phyloP scores from a whole-genome alignment of 1,284 basidiomycete genomes.

The Exsudoporus floridanus region DNA sequence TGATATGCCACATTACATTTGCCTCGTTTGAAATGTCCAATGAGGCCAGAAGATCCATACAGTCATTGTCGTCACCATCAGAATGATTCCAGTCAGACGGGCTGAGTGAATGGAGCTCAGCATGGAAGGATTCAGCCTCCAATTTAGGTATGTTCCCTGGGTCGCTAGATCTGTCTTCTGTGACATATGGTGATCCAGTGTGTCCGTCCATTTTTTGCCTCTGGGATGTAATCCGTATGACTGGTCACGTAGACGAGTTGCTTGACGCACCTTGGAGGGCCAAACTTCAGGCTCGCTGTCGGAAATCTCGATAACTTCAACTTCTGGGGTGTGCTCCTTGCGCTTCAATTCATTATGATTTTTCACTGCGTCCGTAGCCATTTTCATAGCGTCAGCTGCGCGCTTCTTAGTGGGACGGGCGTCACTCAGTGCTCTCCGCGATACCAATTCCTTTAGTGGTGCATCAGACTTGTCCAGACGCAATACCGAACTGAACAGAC shows the following conservation, averaged over 20 bases:
- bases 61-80: constrained; percentile 28
- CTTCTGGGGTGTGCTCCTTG: constrained; percentile 17
- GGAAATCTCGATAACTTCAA: constrained; percentile 31
- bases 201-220: constrained; percentile 18
- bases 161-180: not conserved
- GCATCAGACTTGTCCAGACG: constrained; percentile 7
- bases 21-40: constrained; percentile 33
- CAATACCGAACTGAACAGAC: constrained; percentile 11
- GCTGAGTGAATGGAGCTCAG: constrained; percentile 1
- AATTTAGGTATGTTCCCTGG: not conserved
- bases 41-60: constrained; percentile 23
- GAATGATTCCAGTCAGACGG: not conserved
- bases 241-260: not conserved
- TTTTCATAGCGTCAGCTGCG: constrained; percentile 18
- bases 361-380: constrained; percentile 13
- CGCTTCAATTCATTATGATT: constrained; percentile 22
- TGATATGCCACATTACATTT: constrained; percentile 21
- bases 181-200: not conserved
- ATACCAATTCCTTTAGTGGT: constrained; percentile 22
- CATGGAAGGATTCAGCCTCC: constrained; percentile 5
- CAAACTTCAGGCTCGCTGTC: constrained; percentile 31
- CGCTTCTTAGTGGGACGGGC: constrained; percentile 22
- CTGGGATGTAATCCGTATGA: constrained; percentile 10
- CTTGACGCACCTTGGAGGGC: constrained; percentile 24
- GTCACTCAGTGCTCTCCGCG: constrained; percentile 16